Base-by-base conservation (phyloP, 1,139 yeast species). In the Saccharomyces pastorianus region DNA sequence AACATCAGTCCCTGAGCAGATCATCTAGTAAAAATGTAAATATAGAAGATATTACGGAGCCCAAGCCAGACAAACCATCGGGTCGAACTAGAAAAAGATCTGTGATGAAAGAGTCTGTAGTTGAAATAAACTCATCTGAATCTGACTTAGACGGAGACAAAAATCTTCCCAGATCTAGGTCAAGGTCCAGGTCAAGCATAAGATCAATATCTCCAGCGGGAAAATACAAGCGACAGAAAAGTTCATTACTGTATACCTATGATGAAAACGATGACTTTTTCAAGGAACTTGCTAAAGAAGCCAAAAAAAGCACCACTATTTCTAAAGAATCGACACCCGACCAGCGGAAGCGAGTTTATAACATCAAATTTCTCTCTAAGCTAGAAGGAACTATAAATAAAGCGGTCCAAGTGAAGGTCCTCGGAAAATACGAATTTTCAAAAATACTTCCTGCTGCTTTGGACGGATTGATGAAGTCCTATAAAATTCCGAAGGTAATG, bases 221-320 rank as follows among this genome's bases (percentile, higher is more conserved):
- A 4, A 48, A 51, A 17, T 38, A n/a, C 13, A 46, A 32, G 34
- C 50, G 27, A 49, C 48, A 31, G 27, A 42, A 29, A 31, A 28
- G 25, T 8, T 2, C 25, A 17, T 41, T 44, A 14, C 14, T 47
- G 27, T 55, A 48, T 9, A 11, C 42, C 11, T 38, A 38, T 17
- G 68, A 64, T 42, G 69, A 64, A 50, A 63, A 65, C 47, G 72
- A 68, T 38, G 69, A 65, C 13, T 65, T 67, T 27, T 68, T 65
- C 51, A 61, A 59, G 48, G 67, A 63, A 20, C 54, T 70, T 27
- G 66, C 66, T 6, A 62, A 61, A 42, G 60, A 61, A 42, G 60
- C 57, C 23, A 53, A 52, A 32, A 50, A 50, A n/a, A 47, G 51
- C 14, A 28, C 55, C 26, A 53, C 49, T 20, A 48, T 48, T 8